Conservation (phyloP, 1,284 basidiomycete genomes). For the Ganoderma meredithae region DNA sequence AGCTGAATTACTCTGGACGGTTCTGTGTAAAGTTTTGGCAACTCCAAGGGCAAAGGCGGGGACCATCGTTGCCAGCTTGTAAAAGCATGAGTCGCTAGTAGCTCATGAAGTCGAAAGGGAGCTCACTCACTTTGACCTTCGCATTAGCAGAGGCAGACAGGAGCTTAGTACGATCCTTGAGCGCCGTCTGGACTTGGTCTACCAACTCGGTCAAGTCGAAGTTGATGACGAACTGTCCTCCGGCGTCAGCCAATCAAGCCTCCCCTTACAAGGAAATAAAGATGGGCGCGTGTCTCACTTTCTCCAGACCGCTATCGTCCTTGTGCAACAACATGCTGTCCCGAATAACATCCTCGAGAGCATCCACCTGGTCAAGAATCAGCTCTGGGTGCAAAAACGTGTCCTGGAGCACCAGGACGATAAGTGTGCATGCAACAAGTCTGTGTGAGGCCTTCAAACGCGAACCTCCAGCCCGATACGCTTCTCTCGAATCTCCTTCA, state of each 20-base stretch:
- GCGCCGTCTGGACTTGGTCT: slow-evolving; percentile 6
- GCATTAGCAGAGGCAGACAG: slow-evolving; percentile 4
- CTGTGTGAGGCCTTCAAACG: neutral
- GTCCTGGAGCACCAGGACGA: slow-evolving; percentile 10
- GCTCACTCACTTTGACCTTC: slow-evolving; percentile 1
- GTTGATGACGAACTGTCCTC: slow-evolving; percentile 14
- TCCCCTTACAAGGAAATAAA: neutral
- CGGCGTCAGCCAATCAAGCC: neutral
- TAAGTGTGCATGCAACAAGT: neutral
- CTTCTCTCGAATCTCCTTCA: slow-evolving; percentile 17
- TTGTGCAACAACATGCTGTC: slow-evolving; percentile 20
- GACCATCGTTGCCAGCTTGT: slow-evolving; percentile 18
- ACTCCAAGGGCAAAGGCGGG: slow-evolving; percentile 16
- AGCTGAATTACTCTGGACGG: slow-evolving; percentile 3
- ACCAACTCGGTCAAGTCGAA: slow-evolving; percentile 13
- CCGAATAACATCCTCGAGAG: slow-evolving; percentile 18
- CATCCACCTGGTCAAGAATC: slow-evolving; percentile 17
- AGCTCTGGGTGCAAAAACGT: slow-evolving; percentile 18
- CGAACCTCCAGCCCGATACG: slow-evolving; percentile 19
- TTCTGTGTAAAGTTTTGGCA: slow-evolving; percentile 11
- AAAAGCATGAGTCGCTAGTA: neutral
- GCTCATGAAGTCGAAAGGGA: neutral
- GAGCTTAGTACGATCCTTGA: slow-evolving; percentile 20
- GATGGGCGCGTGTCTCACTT: neutral
- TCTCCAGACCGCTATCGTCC: neutral